Evolutionary conservation across 805 yeast genomes (phyloP), one percentile per base, ranked within the genome.

Genomic region (Spathaspora passalidarum): DNA sequence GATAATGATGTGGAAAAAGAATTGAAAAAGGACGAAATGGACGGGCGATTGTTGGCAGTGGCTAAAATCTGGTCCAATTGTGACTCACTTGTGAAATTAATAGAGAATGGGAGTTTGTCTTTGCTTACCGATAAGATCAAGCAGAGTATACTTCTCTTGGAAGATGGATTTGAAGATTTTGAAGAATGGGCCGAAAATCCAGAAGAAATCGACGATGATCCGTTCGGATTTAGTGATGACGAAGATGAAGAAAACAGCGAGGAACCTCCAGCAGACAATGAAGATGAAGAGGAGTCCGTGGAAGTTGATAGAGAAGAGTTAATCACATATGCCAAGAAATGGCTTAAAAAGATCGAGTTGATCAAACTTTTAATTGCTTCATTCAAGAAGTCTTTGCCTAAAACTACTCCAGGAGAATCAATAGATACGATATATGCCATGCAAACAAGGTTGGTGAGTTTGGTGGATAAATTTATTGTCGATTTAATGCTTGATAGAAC

Each of bases 31-130:
- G 8, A 61, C 2, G 56, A 54, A 11, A 54, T 55, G 3, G 65
- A 67, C 25, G 72, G 65, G 3, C 70, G 91, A 54, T 64, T 87
- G 23, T 63, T 80, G 1, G 69, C 80, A 0, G 78, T 86, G 17
- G 94, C 90, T 13, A 76, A 77, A 56, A 69, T 87, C 3, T 88
- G 95, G 95, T 73, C 80, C n/a, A 61, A 68, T 26, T 84, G 90
- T 59, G 86, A 82, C 46, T 54, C 57, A 0, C 43, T 86, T 7
- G 60, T 63, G 9, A 59, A 63, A 7, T 56, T 78, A 16, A 54
- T 78, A 4, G 64, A 67, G 17, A 63, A 60, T 19, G 89, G 89
- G 0, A 75, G 79, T 41, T 50, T 80, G 14, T 85, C 82, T 2
- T 56, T 81, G 1, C 62, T 86, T 43, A 76, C 75, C 29, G 53